Evolutionary conservation across 2,329 filamentous ascomycete species (phyloP).

Genomic region (Xylariomycetidae sp.): DNA sequence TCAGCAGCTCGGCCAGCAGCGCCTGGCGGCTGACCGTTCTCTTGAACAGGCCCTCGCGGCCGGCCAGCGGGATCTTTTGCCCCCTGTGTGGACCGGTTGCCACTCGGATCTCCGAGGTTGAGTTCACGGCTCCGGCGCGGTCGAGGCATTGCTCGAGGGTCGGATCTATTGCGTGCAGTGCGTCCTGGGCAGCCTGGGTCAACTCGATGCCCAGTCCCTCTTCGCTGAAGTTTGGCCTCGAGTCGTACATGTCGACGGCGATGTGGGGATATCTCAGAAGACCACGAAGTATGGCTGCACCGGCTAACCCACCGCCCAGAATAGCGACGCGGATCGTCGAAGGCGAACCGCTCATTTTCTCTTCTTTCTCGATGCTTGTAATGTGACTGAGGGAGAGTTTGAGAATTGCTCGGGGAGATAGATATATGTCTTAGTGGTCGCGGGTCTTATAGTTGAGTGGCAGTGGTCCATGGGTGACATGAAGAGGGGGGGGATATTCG

Average conservation of each 20-base stretch:
- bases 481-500: too few relatives aligned
- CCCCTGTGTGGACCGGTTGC: conserved; percentile 18
- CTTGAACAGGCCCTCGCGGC: conserved; percentile 5
- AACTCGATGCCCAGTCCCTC: conserved; percentile 19
- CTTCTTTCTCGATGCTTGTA: too few relatives aligned
- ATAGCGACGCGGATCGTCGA: conserved; percentile 25
- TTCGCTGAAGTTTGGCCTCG: conserved; percentile 18
- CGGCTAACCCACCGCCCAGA: conserved; percentile 23
- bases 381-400: too few relatives aligned
- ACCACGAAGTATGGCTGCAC: conserved; percentile 19
- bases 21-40: conserved; percentile 21
- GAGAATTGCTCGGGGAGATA: too few relatives aligned
- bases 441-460: too few relatives aligned
- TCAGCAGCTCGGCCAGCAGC: conserved; percentile 21
- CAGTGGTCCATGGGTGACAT: too few relatives aligned
- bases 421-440: too few relatives aligned
- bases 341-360: too few relatives aligned
- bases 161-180: conserved; percentile 21
- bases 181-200: conserved; percentile 12
- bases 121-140: conserved; percentile 21
- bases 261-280: conserved; percentile 24
- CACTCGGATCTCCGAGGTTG: conserved; percentile 12
- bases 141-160: conserved; percentile 18
- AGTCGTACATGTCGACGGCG: conserved; percentile 24
- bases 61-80: conserved; percentile 11